Conservation (phyloP, 305 asterid genomes). For the Nicotiana rustica region DNA sequence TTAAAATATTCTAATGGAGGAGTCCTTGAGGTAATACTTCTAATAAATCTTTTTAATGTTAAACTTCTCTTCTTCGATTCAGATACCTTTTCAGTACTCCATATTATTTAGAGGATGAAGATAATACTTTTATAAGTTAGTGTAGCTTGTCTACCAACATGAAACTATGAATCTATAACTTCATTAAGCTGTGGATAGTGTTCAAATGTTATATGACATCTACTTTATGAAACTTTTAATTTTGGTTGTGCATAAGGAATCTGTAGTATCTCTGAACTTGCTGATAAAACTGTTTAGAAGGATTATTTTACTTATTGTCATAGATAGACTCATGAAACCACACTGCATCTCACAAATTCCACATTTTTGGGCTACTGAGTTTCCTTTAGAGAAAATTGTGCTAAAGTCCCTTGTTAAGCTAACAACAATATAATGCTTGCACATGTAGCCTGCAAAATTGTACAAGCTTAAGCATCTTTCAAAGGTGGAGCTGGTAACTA, state of each 20-base stretch:
- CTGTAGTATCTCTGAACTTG: constrained; percentile 7
- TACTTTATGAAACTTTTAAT: background rate
- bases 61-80: background rate
- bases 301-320: background rate
- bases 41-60: background rate
- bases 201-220: background rate
- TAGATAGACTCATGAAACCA: background rate
- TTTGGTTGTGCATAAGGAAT: background rate
- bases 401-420: constrained; percentile 30
- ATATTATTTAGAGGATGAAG: background rate
- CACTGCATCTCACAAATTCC: background rate
- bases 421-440: constrained; percentile 37
- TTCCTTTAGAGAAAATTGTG: constrained; percentile 9
- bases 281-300: background rate
- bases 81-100: background rate
- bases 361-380: background rate
- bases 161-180: background rate
- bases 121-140: background rate
- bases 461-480: constrained; percentile 93
- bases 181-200: background rate
- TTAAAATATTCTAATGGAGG: constrained; percentile 91
- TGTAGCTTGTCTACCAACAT: constrained; percentile 19
- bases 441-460: constrained; percentile 82
- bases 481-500: constrained; percentile 88
- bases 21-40: constrained; percentile 75